These are phyloP conservation scores for Botryotinia convoluta DNA, from an alignment of 2,329 filamentous ascomycete genomes.

Conservation along the genomic window DNA sequence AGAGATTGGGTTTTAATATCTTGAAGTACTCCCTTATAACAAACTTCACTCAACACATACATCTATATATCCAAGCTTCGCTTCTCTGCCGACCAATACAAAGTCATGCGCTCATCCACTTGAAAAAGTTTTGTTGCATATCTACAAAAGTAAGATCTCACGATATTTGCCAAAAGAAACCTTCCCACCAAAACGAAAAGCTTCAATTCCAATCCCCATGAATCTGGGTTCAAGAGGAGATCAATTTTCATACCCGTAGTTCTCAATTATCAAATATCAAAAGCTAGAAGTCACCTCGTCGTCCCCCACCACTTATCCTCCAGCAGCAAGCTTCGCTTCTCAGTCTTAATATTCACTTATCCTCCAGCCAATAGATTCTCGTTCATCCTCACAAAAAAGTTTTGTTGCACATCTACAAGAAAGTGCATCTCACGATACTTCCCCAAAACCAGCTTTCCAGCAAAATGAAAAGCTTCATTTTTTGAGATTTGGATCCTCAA, in stretches of 20 bases:
- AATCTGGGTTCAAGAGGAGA: not conserved
- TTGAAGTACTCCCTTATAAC: not conserved
- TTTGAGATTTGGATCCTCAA: not conserved
- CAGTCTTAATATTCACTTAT: not conserved
- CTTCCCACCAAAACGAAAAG: not conserved
- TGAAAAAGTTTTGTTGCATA: not conserved
- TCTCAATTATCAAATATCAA: not conserved
- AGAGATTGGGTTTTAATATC: not conserved
- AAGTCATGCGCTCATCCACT: too few species aligned
- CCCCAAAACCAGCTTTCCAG: not conserved
- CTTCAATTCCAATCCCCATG: not conserved
- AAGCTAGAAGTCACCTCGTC: not conserved
- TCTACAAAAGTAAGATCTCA: not conserved
- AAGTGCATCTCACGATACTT: not conserved
- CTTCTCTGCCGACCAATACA: not conserved
- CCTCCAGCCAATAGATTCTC: fast-evolving
- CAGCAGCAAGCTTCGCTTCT: too few species aligned
- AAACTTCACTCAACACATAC: not conserved
- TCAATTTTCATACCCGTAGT: not conserved
- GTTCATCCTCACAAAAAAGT: too few species aligned
- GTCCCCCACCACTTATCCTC: too few species aligned
- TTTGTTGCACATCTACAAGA: not conserved
- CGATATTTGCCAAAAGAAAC: not conserved
- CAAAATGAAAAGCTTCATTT: not conserved
- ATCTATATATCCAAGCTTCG: not conserved